Conservation (phyloP, 106 monocot species). For the Dactylorhiza incarnata region DNA sequence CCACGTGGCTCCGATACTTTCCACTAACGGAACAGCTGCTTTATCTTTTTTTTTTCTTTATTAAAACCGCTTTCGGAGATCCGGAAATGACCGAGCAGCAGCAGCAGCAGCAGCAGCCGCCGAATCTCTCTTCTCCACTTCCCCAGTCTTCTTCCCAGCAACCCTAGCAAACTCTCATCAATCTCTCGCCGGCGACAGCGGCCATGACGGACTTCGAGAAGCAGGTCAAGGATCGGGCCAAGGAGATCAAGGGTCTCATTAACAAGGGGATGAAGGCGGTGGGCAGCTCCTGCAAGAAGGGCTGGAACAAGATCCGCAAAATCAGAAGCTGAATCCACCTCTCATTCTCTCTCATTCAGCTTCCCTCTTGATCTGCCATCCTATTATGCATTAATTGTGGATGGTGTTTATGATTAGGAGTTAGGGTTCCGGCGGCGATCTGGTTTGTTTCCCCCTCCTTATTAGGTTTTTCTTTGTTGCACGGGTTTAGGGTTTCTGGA, state of each 20-base stretch:
- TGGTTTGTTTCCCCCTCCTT: background rate
- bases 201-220: constrained; percentile 14
- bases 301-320: constrained; percentile 17
- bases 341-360: background rate
- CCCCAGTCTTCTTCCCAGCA: too few species aligned
- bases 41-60: too few species aligned
- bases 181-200: too few species aligned
- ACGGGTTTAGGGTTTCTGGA: too few species aligned
- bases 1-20: too few species aligned
- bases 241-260: constrained; percentile 16
- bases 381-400: background rate
- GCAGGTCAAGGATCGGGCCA: constrained; percentile 19
- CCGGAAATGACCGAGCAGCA: too few species aligned
- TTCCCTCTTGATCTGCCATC: background rate
- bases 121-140: too few species aligned
- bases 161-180: too few species aligned
- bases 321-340: constrained; percentile 4
- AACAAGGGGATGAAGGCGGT: constrained; percentile 21
- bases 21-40: too few species aligned
- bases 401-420: background rate
- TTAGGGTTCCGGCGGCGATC: background rate
- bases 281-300: constrained; percentile 20
- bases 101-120: too few species aligned
- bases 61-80: too few species aligned
- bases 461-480: background rate